Base-by-base conservation (phyloP, 2,329 filamentous ascomycete genomes). In the Volutella citrinella region DNA sequence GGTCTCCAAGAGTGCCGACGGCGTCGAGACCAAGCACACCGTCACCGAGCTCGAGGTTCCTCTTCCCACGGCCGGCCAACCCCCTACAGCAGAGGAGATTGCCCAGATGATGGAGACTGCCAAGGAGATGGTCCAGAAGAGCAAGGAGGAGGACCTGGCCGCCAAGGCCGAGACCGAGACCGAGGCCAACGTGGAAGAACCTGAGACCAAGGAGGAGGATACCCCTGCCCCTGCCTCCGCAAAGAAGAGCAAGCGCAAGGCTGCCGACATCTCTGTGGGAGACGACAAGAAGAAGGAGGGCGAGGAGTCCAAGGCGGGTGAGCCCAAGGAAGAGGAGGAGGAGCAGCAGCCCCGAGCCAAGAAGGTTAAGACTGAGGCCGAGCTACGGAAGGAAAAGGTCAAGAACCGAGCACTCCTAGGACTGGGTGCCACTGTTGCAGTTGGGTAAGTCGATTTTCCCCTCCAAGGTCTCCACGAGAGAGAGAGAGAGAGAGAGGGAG, bases 371-470 rank as follows among this genome's bases (percentile, higher is more conserved):
- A 84, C 88, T 2, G 85, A 93, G 58, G 77, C 85, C 27, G 84
- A 93, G 63, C 61, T 94, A 48, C 83, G 83, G 62, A 90, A 88
- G 66, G 84, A 94, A 65, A 85, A 82, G 55, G 87, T 96, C 47
- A 83, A 87, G 65, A 87, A 82, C 63, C 80, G 89, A 56, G 88
- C 93, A 28, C 69, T 95, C 42, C 75, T 95, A 44, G 91, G 93
- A 38, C 78, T 97, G 33, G 87, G 83, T 43, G 88, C 88, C 38
- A 93, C 87, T 28, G 74, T 96, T 59, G 87, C 87, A 37, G 76
- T 96, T 61, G 90, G 90, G 93, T 97, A 78, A 69, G 89, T 84
- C 16, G 8, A 36, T 10, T 22, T 12, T 2, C 6, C 27, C 16
- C 7, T 28, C 9, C 20, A 22, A 9, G 20, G 20, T 10, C 10